Base-by-base conservation (phyloP, 345 rosid genomes). In the Brassica juncea region DNA sequence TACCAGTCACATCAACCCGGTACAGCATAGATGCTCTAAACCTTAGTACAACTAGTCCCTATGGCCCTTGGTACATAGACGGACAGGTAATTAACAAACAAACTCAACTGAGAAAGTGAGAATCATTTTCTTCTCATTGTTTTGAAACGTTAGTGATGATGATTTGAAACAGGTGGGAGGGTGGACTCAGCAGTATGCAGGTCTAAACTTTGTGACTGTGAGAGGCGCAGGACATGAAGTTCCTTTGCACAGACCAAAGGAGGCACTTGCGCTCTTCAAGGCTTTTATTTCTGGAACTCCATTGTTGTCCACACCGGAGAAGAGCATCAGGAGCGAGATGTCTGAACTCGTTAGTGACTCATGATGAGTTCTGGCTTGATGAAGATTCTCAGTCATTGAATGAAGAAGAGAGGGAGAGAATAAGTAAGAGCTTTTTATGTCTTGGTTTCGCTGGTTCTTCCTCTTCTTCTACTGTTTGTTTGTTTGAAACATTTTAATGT, bases 221-320 rank as follows among this genome's bases (percentile, higher is more conserved):
- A 86, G 99, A 70, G 97, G 96, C 70, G 98, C 99, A 39, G 99
- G 98, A 3, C 97, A 92, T 71, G 98, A 94, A 86, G 97, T 92
- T 28, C 95, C 99, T 31, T 80, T 92, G 81, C 99, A 94, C 79
- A 88, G 78, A 84, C 98, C 97, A 0, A 87, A 89, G 79, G 87
- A 85, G 14, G 94, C 98, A 47, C 95, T 92, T 72, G 67, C 86
- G 9, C 91, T 92, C 66, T 35, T 91, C 87, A 89, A 91, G 80
- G 77, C 94, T 21, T 94, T 92, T 87, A 75, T 91, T 71, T 84
- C 92, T 6, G 97, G 91, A 86, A 64, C 85, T 54, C 78, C 93
- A 1, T 80, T 49, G 6, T 49, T 90, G 91, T 85, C 91, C 2
- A 73, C 81, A 66, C 21, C 64, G 15, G 77, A 66, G 25, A 76